Evolutionary conservation across 208 protist genomes (phyloP).

Genomic region (Acanthamoeba quina): DNA sequence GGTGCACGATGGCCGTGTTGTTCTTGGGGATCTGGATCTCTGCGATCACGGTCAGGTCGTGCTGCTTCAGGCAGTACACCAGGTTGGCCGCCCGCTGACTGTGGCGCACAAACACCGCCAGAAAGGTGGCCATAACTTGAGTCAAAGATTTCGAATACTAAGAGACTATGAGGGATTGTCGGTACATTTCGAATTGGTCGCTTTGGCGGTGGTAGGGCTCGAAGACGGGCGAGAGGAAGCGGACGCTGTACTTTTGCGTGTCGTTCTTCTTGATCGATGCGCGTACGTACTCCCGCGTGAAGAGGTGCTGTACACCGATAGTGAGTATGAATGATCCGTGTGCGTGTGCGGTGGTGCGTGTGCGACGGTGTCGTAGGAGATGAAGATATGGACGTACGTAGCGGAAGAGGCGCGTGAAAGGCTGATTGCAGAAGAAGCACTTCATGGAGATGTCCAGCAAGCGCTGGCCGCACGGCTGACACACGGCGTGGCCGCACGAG

Average conservation of each 20-base stretch:
- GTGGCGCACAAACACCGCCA: not conserved
- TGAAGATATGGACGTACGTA: not conserved
- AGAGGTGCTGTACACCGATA: not conserved
- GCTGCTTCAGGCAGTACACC: slow-evolving; percentile 37
- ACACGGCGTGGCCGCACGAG: slow-evolving; percentile 29
- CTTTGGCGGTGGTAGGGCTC: slow-evolving; percentile 10
- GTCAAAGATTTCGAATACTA: no score
- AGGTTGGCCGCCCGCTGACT: slow-evolving; percentile 29
- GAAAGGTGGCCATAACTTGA: no score
- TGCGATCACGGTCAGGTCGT: not conserved
- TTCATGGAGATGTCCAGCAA: slow-evolving; percentile 9
- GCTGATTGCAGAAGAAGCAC: slow-evolving; percentile 23
- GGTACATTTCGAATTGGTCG: slow-evolving; percentile 17
- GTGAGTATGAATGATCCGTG: not conserved
- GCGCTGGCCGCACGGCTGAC: slow-evolving; percentile 27
- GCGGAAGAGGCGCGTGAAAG: slow-evolving; percentile 33
- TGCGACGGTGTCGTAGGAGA: not conserved
- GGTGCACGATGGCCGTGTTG: not conserved
- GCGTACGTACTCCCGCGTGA: not conserved
- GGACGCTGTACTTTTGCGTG: not conserved
- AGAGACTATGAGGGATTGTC: not conserved
- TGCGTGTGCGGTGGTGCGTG: not conserved
- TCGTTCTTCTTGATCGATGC: not conserved
- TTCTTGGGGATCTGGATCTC: not conserved
- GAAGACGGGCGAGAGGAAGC: slow-evolving; percentile 4